Evolutionary conservation across 306 rosid genomes (phyloP).

Genomic region (Vigna nakashimae): DNA sequence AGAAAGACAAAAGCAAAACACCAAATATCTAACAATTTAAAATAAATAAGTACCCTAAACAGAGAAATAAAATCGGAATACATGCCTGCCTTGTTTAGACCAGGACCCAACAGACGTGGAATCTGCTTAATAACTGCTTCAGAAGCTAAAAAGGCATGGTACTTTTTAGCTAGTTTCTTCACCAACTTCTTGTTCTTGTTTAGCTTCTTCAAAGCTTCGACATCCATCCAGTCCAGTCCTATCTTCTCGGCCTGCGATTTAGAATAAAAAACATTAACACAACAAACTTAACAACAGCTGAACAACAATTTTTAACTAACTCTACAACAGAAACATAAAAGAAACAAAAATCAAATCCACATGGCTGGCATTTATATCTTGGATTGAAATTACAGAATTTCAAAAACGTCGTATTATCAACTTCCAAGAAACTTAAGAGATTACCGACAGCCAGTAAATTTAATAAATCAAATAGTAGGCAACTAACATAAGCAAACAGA

Average conservation of each 20-base stretch:
- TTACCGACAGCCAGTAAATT: background rate
- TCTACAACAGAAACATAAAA: background rate
- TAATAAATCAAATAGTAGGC: background rate
- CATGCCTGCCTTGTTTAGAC: conserved; percentile 84
- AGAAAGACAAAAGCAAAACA: background rate
- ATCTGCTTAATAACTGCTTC: conserved; percentile 90
- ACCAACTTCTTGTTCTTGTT: conserved; percentile 82
- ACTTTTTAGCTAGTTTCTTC: conserved; percentile 83
- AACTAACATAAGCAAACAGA: background rate
- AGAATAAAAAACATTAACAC: background rate
- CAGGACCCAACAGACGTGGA: conserved; percentile 91
- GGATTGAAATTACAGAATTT: background rate
- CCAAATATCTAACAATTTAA: background rate
- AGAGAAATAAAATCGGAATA: background rate
- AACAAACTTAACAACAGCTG: background rate
- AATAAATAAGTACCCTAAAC: background rate
- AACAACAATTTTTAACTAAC: too few species aligned
- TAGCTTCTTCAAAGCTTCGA: conserved; percentile 78
- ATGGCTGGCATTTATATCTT: background rate
- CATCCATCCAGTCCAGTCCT: conserved; percentile 82
- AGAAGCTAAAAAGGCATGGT: conserved; percentile 90
- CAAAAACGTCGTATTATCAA: background rate
- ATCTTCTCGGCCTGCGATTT: conserved; percentile 73
- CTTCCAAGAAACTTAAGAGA: background rate
- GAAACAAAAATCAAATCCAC: background rate